Percentiles rank a stretch among this genome's conserved stretches.
These are phyloP conservation scores for Podila horticola DNA, from an alignment of 192 early-diverging fungal species.

Conservation along the genomic window DNA sequence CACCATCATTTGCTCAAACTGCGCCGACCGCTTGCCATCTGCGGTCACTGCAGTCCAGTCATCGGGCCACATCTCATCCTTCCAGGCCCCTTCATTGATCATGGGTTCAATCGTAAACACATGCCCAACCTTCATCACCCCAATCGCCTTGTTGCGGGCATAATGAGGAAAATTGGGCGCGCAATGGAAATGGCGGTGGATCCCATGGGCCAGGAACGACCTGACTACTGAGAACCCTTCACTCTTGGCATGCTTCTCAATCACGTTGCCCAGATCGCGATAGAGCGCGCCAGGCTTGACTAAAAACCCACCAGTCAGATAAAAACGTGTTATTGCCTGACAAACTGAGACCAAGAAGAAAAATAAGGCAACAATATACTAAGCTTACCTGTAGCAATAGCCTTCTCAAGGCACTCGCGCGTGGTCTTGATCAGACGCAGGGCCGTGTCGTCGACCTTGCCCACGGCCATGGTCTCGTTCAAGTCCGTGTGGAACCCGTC, in stretches of 20 bases:
- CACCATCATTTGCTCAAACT: slow-evolving; percentile 96
- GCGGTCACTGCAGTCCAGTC: slow-evolving; percentile 90
- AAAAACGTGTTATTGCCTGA: background rate
- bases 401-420: slow-evolving; percentile 89
- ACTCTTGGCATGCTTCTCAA: slow-evolving; percentile 85
- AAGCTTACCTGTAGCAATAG: slow-evolving; percentile 84
- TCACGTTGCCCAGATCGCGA: slow-evolving; percentile 91
- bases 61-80: slow-evolving; percentile 79
- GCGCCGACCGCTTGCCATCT: slow-evolving; percentile 95
- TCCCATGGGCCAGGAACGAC: slow-evolving; percentile 94
- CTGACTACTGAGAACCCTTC: slow-evolving; percentile 93
- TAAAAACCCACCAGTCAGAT: slow-evolving; percentile 20
- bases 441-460: slow-evolving; percentile 83
- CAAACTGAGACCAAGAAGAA: background rate
- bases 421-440: slow-evolving; percentile 82
- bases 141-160: slow-evolving; percentile 92
- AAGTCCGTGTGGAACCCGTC: slow-evolving; percentile 95
- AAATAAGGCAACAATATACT: too few species aligned
- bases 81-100: slow-evolving; percentile 88
- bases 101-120: slow-evolving; percentile 99
- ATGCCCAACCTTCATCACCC: slow-evolving; percentile 95
- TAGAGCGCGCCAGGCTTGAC: slow-evolving; percentile 94
- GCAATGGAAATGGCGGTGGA: slow-evolving; percentile 88
- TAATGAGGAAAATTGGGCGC: slow-evolving; percentile 95
- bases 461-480: slow-evolving; percentile 93